Percentiles rank a stretch among this genome's conserved stretches.
Evolutionary conservation across 2,329 filamentous ascomycete genomes (phyloP).

Genomic region (Cordyceps cateniannulata): DNA sequence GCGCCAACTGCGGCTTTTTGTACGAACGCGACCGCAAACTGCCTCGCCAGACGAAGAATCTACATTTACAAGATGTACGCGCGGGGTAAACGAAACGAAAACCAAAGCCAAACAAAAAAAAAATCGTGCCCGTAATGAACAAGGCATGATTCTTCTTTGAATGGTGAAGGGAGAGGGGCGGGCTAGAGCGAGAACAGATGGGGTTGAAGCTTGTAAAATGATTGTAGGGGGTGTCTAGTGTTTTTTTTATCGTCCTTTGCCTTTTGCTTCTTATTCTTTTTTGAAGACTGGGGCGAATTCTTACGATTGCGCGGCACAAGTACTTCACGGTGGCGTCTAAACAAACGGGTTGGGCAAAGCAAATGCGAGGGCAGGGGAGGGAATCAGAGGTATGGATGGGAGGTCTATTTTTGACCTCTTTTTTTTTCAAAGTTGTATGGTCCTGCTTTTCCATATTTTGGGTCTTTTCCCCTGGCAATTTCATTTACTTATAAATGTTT

Average conservation of each 20-base stretch:
- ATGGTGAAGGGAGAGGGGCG: neutral
- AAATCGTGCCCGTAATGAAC: neutral
- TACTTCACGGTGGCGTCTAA: neutral
- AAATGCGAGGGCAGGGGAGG: conserved; percentile 4
- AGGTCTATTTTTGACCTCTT: neutral
- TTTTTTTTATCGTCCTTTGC: neutral
- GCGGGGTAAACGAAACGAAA: conserved; percentile 22
- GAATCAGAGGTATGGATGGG: neutral
- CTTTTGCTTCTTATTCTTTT: neutral
- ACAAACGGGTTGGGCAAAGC: neutral
- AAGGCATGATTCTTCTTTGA: neutral
- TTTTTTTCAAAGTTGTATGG: neutral
- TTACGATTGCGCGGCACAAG: neutral
- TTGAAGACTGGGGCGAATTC: neutral
- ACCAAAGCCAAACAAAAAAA: neutral
- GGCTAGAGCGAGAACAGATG: neutral
- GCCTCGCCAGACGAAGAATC: conserved; percentile 45
- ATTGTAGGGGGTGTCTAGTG: neutral
- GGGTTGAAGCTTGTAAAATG: neutral
- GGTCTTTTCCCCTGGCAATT: neutral
- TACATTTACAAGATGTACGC: conserved; percentile 29
- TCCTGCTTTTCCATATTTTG: neutral
- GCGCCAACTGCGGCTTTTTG: conserved; percentile 85
- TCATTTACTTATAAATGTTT: neutral
- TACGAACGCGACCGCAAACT: conserved; percentile 83